Evolutionary conservation across 805 yeast species (phyloP), one percentile per base, ranked within the genome.

Genomic region (Candida pini): DNA sequence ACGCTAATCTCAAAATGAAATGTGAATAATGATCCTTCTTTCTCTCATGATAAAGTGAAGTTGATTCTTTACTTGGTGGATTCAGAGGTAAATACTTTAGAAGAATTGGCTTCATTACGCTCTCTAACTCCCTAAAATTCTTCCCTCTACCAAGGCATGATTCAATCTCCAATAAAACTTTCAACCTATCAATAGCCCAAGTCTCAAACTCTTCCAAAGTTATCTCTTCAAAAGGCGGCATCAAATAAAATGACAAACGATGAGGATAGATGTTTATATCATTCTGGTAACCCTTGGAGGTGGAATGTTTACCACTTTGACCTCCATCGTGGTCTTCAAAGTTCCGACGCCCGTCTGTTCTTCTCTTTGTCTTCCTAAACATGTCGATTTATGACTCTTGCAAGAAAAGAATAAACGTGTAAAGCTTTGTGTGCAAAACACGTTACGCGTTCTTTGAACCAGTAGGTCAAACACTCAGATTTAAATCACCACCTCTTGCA

Each of bases 181-280:
- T 78, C 43, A 90, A 67, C 40, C 99, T 65, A 52, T 90, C 97
- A 35, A 92, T 81, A 4, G 97, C 97, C 96, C 97, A 92, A 4
- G 71, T 69, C 61, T 92, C 98, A 59, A 92, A 92, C 50, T 92
- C 85, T 44, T 89, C 97, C 13, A 92, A 60, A 0, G 97, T 86
- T 49, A 92, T 79, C 58, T 92, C 97, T 10, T 80, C 78, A 21
- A 70, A 61, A 1, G 97, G 97, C 9, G 95, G 92, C 5, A 64
- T 44, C 18, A 66, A 73, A 60, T 92, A 92, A 50, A 90, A 76
- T 15, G 86, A 77, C 32, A 92, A 64, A 33, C 94, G 68, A 24
- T 74, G 64, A 9, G 76, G 71, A 26, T 68, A 48, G 43, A 52
- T 48, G 36, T 56, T 58, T 34, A 59, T 55, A 41, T 51, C 51